Percentiles rank a stretch among this genome's conserved stretches.
These are phyloP conservation scores for Botrytis squamosa DNA, from an alignment of 2,329 filamentous ascomycete genomes.

Conservation along the genomic window DNA sequence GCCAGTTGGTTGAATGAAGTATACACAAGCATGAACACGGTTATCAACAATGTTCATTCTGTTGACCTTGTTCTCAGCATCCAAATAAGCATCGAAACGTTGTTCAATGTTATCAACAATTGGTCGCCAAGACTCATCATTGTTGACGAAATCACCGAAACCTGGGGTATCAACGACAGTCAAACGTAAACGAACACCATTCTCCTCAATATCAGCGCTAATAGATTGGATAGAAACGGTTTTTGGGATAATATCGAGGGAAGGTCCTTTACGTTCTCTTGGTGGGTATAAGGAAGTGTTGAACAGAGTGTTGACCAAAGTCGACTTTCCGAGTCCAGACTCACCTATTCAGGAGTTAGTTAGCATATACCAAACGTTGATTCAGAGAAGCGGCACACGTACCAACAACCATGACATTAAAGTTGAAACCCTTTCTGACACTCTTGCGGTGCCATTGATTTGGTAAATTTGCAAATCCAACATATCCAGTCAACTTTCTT, in stretches of 20 bases:
- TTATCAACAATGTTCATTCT: constrained; percentile 99
- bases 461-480: constrained; percentile 96
- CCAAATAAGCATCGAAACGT: constrained; percentile 95
- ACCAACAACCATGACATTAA: constrained; percentile 99
- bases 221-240: constrained; percentile 93
- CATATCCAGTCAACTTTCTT: constrained; percentile 96
- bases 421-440: constrained; percentile 99
- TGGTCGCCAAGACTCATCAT: constrained; percentile 98
- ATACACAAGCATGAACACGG: constrained; percentile 97
- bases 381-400: constrained; percentile 45
- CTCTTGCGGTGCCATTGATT: constrained; percentile 99
- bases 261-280: constrained; percentile 96
- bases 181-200: constrained; percentile 90
- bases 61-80: constrained; percentile 99
- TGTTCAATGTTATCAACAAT: constrained; percentile 99
- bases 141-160: constrained; percentile 99
- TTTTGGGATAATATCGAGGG: constrained; percentile 97
- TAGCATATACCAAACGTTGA: constrained; percentile 21
- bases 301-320: constrained; percentile 98
- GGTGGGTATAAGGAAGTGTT: constrained; percentile 99
- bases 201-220: constrained; percentile 96
- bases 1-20: constrained; percentile 98
- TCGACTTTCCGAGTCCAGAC: constrained; percentile 98
- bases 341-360: constrained; percentile 64
- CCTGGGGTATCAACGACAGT: constrained; percentile 98